phyloP scores from a whole-genome alignment of 1,284 basidiomycete genomes.

The Pascua sp. region DNA sequence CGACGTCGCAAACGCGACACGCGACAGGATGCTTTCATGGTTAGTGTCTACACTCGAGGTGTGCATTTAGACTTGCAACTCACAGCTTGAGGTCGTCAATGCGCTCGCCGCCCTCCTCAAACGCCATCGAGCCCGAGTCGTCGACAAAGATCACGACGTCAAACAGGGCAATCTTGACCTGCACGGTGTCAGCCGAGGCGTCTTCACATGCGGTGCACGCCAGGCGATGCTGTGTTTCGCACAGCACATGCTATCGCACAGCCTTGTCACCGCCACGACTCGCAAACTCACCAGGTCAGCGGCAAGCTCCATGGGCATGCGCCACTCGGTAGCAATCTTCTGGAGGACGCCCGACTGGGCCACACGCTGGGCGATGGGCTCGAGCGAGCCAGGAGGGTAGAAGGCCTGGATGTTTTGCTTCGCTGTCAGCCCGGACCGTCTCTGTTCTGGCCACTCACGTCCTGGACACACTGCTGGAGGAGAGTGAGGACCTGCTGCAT shows the following conservation, averaged over 20 bases:
- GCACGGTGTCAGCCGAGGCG: too few relatives aligned
- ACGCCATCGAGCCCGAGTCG: slow-evolving; percentile 50
- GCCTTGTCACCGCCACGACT: too few relatives aligned
- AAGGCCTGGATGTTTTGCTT: slow-evolving; percentile 52
- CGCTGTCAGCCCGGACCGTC: not conserved
- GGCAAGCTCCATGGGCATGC: slow-evolving; percentile 51
- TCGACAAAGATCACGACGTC: slow-evolving; percentile 49
- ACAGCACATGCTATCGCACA: too few relatives aligned
- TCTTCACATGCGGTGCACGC: too few relatives aligned
- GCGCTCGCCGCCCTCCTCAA: slow-evolving; percentile 49
- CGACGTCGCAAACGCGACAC: slow-evolving; percentile 49
- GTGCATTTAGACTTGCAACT: slow-evolving; percentile 14
- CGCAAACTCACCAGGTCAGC: slow-evolving; percentile 50
- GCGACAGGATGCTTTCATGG: slow-evolving; percentile 47
- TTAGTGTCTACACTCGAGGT: too few relatives aligned
- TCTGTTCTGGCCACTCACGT: slow-evolving; percentile 38
- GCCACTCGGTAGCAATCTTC: slow-evolving; percentile 49
- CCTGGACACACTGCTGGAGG: slow-evolving; percentile 48
- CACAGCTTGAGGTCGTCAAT: slow-evolving; percentile 51
- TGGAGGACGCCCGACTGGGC: slow-evolving; percentile 47
- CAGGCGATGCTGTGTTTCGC: too few relatives aligned
- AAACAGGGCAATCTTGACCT: slow-evolving; percentile 49
- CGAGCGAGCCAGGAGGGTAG: slow-evolving; percentile 50
- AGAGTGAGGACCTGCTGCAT: slow-evolving; percentile 25
- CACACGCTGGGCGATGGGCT: slow-evolving; percentile 50